Base-by-base conservation (phyloP, 2,329 filamentous ascomycete genomes). In the Penicillium brasilianum region DNA sequence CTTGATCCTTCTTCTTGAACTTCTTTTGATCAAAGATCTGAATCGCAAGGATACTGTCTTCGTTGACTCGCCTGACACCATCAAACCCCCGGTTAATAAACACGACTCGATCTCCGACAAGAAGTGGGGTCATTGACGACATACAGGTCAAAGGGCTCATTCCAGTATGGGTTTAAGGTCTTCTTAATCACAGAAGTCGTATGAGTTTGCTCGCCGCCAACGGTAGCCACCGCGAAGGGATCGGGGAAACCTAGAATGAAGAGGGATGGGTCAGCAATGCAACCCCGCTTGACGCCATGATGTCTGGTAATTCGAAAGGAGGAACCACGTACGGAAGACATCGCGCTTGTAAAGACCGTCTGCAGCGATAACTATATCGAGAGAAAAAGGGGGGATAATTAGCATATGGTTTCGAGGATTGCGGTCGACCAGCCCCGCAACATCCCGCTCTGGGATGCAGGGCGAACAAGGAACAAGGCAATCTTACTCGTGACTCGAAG, bases 1-100 rank as follows among this genome's bases (percentile, higher is more conserved):
- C 95, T 77, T 99, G 95, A 71, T 99, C 95, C 92, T 98, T 99
- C 87, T 99, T 99, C 85, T 99, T 99, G 83, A 99, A 99, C 82
- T 99, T 99, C 84, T 97, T 97, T 81, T 99, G 95, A 79, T 99
- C 95, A 76, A 99, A 99, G 58, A 99, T 97, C 76, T 99, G 95
- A 50, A 99, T 93, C 8, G 95, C 95, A 51, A 99, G 85, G 73
- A 99, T 97, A 77, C 93, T 96, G 73, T 97, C 94, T 77, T 99
- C 95, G 63, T 90, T 95, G 62, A 92, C 94, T 76, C 87, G 87
- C 83, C 95, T 98, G 6, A 76, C 60, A 71, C 18, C 58, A n/a
- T n/a, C n/a, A n/a, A 48, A 63, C 30, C 39, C 16, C 51, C 20
- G 51, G 57, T 68, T 68, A 67, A 63, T 60, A 50, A 20, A 55